Evolutionary conservation across 1,284 basidiomycete species (phyloP), one percentile per base, ranked within the genome.

Genomic region (Taiwanofungus camphoratus): DNA sequence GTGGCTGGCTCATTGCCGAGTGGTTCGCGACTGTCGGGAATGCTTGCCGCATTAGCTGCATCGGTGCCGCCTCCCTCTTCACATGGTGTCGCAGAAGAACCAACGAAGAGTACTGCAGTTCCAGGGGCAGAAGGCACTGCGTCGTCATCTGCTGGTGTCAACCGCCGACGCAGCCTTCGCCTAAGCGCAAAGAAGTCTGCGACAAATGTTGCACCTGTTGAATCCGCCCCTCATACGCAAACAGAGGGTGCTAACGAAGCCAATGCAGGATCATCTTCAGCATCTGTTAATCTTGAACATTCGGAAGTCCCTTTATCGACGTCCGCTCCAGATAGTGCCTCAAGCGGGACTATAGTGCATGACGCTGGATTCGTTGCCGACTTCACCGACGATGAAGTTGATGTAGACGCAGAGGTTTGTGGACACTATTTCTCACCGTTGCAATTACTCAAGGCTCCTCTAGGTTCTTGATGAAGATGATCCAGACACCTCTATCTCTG

Each of bases 41-140:
- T 97, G 80, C 77, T 98, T 35, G 92, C 94, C 20, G 88, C 93
- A 2, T 74, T 96, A 39, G 84, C 91, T 4, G 82, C 85, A 1
- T 84, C 82, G n/a, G 79, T 84, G n/a, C 67, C 74, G 2, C 65
- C 71, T 8, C 69, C 69, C 5, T 37, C 46, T 3, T 62, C 68
- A 8, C 53, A 56, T 4, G 46, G 51, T 32, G 53, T 51, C 13
- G 53, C 65, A 13, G 53, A 60, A n/a, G 63, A 61, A 31, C 55
- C 66, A 53, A 7, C 58, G 44, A 19, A 48, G 41, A 31, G 42
- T 22, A 3, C 36, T 11, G 29, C 71, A 16, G 58, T 53, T 5
- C 49, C 59, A 34, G 49, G 62, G 5, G 59, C 63, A 5, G 69
- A 71, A 12, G 40, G 46, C 2, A 59, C 55, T 27, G 57, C 69